Base-by-base conservation (phyloP, 148 eudicot species). In the Suaeda aralocaspica region DNA sequence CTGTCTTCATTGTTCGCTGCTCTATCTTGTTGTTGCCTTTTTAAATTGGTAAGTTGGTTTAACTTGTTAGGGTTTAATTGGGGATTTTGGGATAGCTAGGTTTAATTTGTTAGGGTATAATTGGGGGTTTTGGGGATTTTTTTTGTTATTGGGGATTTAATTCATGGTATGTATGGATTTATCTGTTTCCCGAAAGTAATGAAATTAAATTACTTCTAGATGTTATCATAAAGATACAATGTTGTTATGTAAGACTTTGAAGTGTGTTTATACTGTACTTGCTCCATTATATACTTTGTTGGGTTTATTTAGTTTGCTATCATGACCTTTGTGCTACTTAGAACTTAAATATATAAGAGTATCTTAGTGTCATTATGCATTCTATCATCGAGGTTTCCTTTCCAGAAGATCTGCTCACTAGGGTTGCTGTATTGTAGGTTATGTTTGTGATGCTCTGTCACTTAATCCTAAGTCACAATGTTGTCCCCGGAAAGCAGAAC, bases 401-500 rank as follows among this genome's bases (percentile, higher is more conserved):
- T 18, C 31, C 45, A 55, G 61, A 31, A 53, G 9, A 22, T 64
- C 7, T 25, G 33, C 75, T 76, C 63, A 70, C 70, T 44, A 12
- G 33, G 28, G 21, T 45, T 45, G 55, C 49, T 73, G 29, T 22
- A 30, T 80, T 81, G 77, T 76, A 90, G 98, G 98, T 63, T 81
- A 81, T 80, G 96, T 91, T 34, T 94, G 99, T 74, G 89, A 92
- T 89, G 87, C 97, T 57, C 72, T 91, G 58, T 89, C 97, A 33
- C 67, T 91, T 62, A 87, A 89, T 81, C 87, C 96, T 1, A 79
- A 78, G 64, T 87, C 97, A 71, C 85, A 86, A 66, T 95, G 99
- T 81, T 95, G 99, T 80, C 86, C 84, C 67, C 71, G 30, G 26
- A 86, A 80, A 78, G 88, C 86, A 78, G 91, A 85, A 55, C 88